Conservation (phyloP, 169 alveolate species). For the Plasmodium fragile region DNA sequence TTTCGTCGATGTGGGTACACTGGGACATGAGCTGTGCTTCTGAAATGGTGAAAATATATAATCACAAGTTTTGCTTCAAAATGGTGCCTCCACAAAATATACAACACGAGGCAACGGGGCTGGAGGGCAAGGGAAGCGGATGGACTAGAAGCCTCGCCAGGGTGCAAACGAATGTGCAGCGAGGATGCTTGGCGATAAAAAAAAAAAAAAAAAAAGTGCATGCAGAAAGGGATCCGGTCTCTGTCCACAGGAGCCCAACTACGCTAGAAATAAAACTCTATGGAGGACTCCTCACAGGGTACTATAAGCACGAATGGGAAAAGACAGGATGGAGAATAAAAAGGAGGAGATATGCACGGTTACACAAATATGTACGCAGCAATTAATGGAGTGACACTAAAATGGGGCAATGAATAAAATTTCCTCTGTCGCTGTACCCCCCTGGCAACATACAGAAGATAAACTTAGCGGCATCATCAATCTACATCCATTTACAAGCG, state of each 20-base stretch:
- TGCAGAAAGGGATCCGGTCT: not conserved
- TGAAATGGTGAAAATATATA: not conserved
- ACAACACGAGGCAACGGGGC: not conserved
- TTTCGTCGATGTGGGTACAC: not conserved
- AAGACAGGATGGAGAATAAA: not conserved
- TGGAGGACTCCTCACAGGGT: not conserved
- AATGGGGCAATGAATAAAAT: not conserved
- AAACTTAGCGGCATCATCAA: not conserved
- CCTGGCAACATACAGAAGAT: not conserved
- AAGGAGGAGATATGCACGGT: not conserved
- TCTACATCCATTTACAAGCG: not conserved
- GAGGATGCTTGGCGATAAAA: not conserved
- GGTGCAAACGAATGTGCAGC: not conserved
- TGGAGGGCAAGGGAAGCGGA: not conserved
- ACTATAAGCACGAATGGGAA: not conserved
- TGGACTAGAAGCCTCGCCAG: not conserved
- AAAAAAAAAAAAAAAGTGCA: not conserved
- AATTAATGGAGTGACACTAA: not conserved
- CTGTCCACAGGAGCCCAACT: not conserved
- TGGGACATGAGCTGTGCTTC: not conserved
- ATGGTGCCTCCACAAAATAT: not conserved
- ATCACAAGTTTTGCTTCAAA: not conserved
- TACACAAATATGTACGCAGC: not conserved
- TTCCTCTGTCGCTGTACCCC: not conserved
- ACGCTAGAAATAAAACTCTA: not conserved